Evolutionary conservation across 148 eudicot genomes (phyloP).

Genomic region (Rhododendron williamsianum): DNA sequence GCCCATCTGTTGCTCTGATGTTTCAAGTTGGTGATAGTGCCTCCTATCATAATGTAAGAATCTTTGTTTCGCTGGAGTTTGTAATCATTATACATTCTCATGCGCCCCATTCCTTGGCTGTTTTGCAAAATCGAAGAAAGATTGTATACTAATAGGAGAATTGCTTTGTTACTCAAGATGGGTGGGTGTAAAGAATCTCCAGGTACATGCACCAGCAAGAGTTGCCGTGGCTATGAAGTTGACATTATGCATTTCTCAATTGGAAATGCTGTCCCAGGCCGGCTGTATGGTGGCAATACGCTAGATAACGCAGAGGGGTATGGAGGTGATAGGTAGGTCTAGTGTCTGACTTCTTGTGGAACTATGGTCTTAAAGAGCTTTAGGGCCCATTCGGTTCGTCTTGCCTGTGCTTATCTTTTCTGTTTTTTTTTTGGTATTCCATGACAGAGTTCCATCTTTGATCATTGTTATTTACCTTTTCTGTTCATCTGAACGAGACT

Average conservation of each 20-base stretch:
- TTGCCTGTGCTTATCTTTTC: background rate
- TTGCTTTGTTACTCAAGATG: constrained; percentile 46
- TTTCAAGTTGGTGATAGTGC: constrained; percentile 93
- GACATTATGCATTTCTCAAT: constrained; percentile 91
- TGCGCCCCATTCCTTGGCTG: background rate
- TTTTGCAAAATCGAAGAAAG: background rate
- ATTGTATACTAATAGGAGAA: constrained; percentile 1
- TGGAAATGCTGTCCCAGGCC: constrained; percentile 86
- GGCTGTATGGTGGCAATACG: constrained; percentile 69
- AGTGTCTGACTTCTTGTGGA: background rate
- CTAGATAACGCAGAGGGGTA: constrained; percentile 49
- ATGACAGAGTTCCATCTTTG: background rate
- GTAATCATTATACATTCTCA: background rate
- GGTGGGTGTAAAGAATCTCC: constrained; percentile 83
- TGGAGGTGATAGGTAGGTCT: constrained; percentile 58
- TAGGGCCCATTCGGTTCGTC: background rate
- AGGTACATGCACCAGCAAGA: constrained; percentile 55
- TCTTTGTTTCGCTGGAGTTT: background rate
- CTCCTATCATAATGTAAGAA: constrained; percentile 74
- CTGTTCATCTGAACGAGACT: background rate
- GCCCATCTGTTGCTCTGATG: constrained; percentile 91
- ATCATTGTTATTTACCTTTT: background rate
- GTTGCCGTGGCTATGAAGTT: constrained; percentile 82
- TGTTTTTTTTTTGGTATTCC: background rate
- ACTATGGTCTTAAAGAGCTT: background rate